A percentile compares a stretch with the other conserved stretches of the same genome.
Conservation (phyloP, 352 stramenopile species). For the Globisporangium echinulatum region DNA sequence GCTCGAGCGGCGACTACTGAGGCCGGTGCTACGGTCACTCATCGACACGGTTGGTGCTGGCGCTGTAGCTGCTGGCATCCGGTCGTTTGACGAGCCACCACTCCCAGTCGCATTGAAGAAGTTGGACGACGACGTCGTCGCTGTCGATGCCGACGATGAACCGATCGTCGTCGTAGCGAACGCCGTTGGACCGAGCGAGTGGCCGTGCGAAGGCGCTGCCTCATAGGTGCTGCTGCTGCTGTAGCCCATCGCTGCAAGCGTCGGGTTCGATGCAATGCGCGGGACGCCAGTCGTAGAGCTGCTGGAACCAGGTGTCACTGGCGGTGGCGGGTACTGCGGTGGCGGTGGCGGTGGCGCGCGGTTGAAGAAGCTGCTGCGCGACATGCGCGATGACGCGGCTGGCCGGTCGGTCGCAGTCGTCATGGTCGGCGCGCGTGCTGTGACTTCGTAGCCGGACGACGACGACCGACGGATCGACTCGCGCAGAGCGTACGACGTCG, state of each 20-base stretch:
- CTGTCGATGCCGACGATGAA: conserved; percentile 15
- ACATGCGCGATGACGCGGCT: conserved; percentile 18
- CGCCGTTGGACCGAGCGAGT: conserved; percentile 63
- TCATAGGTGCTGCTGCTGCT: neutral
- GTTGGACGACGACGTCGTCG: conserved; percentile 1
- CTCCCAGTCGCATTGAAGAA: conserved; percentile 9
- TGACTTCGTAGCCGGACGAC: conserved; percentile 42
- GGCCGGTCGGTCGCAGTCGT: neutral
- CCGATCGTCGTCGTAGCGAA: conserved; percentile 12
- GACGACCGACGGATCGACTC: conserved; percentile 76
- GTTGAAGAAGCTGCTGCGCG: conserved; percentile 51
- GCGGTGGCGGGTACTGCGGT: conserved; percentile 38
- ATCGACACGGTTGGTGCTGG: conserved; percentile 4
- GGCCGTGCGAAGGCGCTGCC: conserved; percentile 24
- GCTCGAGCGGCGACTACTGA: conserved; percentile 29
- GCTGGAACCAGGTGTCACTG: conserved; percentile 7
- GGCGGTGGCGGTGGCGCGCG: conserved; percentile 58
- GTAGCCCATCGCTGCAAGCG: conserved; percentile 28
- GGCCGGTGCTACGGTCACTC: too few relatives aligned
- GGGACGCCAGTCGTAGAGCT: conserved; percentile 22
- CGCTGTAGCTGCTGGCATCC: conserved; percentile 18
- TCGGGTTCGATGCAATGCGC: conserved; percentile 63
- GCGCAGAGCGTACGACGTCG: conserved; percentile 68
- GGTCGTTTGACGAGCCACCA: neutral
- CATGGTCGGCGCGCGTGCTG: conserved; percentile 10